A percentile compares a stretch with the other conserved stretches of the same genome.
Conservation (phyloP, 2,329 filamentous ascomycete genomes). For the Penicillium sp. region DNA sequence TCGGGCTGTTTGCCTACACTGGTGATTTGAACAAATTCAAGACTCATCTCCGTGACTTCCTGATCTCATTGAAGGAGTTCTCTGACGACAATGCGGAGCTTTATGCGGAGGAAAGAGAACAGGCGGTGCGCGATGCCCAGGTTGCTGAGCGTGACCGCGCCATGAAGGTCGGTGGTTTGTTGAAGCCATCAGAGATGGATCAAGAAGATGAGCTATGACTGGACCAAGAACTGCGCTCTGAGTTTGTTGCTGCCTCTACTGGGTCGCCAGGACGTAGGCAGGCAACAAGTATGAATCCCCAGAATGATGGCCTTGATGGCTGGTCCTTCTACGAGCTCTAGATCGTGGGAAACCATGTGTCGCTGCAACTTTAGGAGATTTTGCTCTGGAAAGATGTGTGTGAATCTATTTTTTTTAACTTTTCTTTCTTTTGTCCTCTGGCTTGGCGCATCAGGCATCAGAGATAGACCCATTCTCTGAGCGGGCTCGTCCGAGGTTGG, state of each 20-base stretch:
- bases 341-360: conserved; percentile 5
- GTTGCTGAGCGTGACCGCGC: conserved; percentile 85
- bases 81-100: conserved; percentile 92
- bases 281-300: conserved; percentile 20
- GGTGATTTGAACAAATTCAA: conserved; percentile 92
- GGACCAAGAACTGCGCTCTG: conserved; percentile 61
- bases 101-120: conserved; percentile 90
- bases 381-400: conserved; percentile 5
- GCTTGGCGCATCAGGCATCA: conserved; percentile 1
- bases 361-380: neutral
- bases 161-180: conserved; percentile 88
- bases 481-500: conserved; percentile 3
- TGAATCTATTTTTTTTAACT: conserved; percentile 18
- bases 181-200: conserved; percentile 96
- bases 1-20: conserved; percentile 82
- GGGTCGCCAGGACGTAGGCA: conserved; percentile 21
- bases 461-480: conserved; percentile 6
- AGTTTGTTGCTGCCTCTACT: conserved; percentile 46
- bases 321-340: conserved; percentile 65
- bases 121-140: conserved; percentile 79
- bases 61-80: conserved; percentile 96
- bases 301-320: conserved; percentile 51
- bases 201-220: conserved; percentile 83
- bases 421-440: conserved; percentile 1
- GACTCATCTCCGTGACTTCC: conserved; percentile 89